Conservation (phyloP, 2,329 filamentous ascomycete genomes). For the Hymenotorrendiella dingleyae region DNA sequence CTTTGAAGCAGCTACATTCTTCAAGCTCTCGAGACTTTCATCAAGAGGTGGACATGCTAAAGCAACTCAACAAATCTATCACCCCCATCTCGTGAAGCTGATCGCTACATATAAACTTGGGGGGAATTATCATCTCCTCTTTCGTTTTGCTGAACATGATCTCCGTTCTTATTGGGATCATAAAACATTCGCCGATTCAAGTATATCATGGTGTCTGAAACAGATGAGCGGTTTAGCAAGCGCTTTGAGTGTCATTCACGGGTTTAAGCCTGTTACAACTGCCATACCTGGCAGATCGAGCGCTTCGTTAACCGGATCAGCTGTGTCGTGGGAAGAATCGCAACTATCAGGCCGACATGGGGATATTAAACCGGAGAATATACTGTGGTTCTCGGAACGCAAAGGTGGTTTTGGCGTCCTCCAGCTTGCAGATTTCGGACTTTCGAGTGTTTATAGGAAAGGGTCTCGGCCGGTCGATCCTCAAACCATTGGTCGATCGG, state of each 20-base stretch:
- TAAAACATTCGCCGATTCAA: too few species aligned
- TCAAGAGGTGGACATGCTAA: slow-evolving; percentile 13
- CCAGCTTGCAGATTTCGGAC: too few species aligned
- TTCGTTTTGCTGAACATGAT: slow-evolving; percentile 26
- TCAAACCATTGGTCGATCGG: too few species aligned
- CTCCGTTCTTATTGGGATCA: slow-evolving; percentile 26
- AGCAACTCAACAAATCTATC: slow-evolving; percentile 10
- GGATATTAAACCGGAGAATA: slow-evolving; percentile 34
- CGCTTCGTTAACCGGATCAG: too few species aligned
- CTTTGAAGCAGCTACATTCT: slow-evolving; percentile 17
- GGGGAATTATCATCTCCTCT: slow-evolving; percentile 26
- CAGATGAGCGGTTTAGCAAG: too few species aligned
- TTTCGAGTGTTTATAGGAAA: too few species aligned
- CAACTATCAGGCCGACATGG: slow-evolving; percentile 30
- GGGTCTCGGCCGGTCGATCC: too few species aligned
- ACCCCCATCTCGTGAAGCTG: slow-evolving; percentile 27
- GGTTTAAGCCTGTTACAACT: too few species aligned
- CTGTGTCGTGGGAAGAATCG: slow-evolving; percentile 13
- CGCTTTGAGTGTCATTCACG: too few species aligned
- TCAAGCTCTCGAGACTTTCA: slow-evolving; percentile 11
- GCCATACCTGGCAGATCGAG: too few species aligned
- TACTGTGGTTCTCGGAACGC: slow-evolving; percentile 24
- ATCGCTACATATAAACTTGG: slow-evolving; percentile 25
- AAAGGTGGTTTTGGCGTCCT: slow-evolving; percentile 19
- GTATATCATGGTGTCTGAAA: too few species aligned